Evolutionary conservation across 108 stramenopile genomes (phyloP), one percentile per base, ranked within the genome.

Genomic region (Cyclotella kingstonii): DNA sequence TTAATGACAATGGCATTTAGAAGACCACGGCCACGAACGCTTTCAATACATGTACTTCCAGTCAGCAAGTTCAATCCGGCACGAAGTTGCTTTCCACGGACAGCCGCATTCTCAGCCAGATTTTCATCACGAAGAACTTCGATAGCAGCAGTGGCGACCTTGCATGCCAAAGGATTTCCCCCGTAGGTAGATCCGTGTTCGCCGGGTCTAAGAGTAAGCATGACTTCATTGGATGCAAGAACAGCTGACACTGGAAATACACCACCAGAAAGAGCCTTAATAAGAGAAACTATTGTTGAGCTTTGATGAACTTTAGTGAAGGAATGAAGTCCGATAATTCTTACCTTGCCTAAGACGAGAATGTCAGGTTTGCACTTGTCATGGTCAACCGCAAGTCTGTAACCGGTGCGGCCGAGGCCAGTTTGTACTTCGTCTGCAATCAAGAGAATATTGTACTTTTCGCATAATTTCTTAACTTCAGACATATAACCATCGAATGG

Each of bases 381-480:
- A 73, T 94, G 85, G 65, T 98, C 93, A 9, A 85, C 85, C 10
- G 95, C 95, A 60, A 99, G 77, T 62, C 84, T 73, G 51, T 87
- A 83, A 18, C 98, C 98, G 19, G 97, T 97, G 5, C 98, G 85
- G 27, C 95, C 91, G 27, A 99, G 65, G n/a, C 98, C 99, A 2
- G 97, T 98, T 77, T 99, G 99, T 1, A 99, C 97, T 77, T 99
- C 99, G 81, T 99, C 99, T 31, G 94, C 95, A 65, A 99, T 98
- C 58, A 98, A 44, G 15, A 99, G 84, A 11, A 98, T 89, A 60
- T 95, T 96, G 90, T 98, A 81, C 77, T 96, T 87, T 38, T 86
- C 66, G 74, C 96, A 97, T 23, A 98, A 45, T 54, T 81, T 75
- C 65, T 93, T 87, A 26, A 91, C 91, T 35, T 87, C 80, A 10